A percentile compares a stretch with the other conserved stretches of the same genome.
phyloP scores from a whole-genome alignment of 371 early-diverging fungal genomes.

The Encephalitozoon hellem region DNA sequence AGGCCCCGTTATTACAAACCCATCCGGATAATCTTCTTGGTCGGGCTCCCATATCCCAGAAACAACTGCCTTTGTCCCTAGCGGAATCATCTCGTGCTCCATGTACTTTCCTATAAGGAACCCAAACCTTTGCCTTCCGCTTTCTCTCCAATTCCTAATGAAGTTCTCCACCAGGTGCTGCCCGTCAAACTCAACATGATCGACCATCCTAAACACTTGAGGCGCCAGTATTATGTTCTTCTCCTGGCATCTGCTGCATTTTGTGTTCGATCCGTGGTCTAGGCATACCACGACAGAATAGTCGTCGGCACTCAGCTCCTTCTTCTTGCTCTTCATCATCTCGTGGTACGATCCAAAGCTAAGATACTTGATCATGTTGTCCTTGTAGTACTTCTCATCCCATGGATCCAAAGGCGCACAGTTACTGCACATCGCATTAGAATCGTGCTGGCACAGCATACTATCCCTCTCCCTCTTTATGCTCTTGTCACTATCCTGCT shows the following conservation, averaged over 20 bases:
- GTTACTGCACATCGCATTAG: slow-evolving; percentile 56
- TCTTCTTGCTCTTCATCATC: slow-evolving; percentile 42
- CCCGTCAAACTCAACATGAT: slow-evolving; percentile 92
- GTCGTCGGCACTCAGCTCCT: slow-evolving; percentile 18
- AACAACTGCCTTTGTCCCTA: slow-evolving; percentile 90
- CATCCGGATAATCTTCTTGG: slow-evolving; percentile 73
- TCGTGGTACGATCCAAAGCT: slow-evolving; percentile 53
- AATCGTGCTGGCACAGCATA: slow-evolving; percentile 48
- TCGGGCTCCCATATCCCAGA: slow-evolving; percentile 84
- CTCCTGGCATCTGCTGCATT: slow-evolving; percentile 46
- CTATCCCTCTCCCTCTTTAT: slow-evolving; percentile 15
- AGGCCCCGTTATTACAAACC: slow-evolving; percentile 65
- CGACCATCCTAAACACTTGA: slow-evolving; percentile 83
- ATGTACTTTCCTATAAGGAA: slow-evolving; percentile 84
- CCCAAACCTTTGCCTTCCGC: slow-evolving; percentile 79
- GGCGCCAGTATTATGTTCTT: slow-evolving; percentile 43
- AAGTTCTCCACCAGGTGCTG: slow-evolving; percentile 73
- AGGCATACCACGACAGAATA: slow-evolving; percentile 30
- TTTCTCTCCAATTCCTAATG: slow-evolving; percentile 73
- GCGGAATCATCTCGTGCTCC: slow-evolving; percentile 75
- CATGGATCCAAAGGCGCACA: slow-evolving; percentile 59
- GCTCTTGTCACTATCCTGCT: not conserved
- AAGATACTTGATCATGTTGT: slow-evolving; percentile 55
- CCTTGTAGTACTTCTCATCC: slow-evolving; percentile 41
- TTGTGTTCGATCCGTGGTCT: slow-evolving; percentile 40